phyloP scores from a whole-genome alignment of 441 rosid species.

The Pelargonium citronellum region DNA sequence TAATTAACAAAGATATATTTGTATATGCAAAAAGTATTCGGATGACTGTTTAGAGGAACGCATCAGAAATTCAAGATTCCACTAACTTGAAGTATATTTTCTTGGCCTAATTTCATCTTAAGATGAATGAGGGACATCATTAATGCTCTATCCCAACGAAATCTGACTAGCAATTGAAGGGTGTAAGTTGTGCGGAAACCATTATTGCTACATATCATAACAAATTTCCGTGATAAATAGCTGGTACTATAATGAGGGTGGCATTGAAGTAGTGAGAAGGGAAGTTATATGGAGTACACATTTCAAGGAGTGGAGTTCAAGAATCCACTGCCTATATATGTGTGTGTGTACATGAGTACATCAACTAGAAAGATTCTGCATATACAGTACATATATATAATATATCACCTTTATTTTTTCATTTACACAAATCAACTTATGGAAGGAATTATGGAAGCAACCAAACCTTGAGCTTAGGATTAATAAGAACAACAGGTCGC shows the following conservation, averaged over 20 bases:
- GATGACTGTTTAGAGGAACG: not conserved
- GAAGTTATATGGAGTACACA: not conserved
- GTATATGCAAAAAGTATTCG: not conserved
- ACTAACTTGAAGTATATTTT: not conserved
- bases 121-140: too few species aligned
- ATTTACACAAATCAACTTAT: not conserved
- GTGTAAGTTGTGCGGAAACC: not conserved
- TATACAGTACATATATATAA: not conserved
- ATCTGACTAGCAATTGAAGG: not conserved
- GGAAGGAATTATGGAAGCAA: slow-evolving; percentile 8
- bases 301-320: not conserved
- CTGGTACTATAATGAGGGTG: too few species aligned
- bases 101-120: not conserved
- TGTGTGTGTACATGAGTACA: too few species aligned
- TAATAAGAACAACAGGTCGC: slow-evolving; percentile 79
- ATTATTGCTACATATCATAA: not conserved
- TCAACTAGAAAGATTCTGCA: not conserved
- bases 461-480: slow-evolving; percentile 79
- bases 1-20: not conserved
- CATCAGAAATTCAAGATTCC: not conserved
- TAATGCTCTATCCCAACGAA: too few species aligned
- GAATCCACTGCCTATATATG: not conserved
- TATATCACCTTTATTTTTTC: not conserved
- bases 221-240: too few species aligned
- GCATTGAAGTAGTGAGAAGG: too few species aligned